A percentile compares a stretch with the other conserved stretches of the same genome.
Conservation (phyloP, 768 basidiomycete species). For the Naganishia vishniacii region DNA sequence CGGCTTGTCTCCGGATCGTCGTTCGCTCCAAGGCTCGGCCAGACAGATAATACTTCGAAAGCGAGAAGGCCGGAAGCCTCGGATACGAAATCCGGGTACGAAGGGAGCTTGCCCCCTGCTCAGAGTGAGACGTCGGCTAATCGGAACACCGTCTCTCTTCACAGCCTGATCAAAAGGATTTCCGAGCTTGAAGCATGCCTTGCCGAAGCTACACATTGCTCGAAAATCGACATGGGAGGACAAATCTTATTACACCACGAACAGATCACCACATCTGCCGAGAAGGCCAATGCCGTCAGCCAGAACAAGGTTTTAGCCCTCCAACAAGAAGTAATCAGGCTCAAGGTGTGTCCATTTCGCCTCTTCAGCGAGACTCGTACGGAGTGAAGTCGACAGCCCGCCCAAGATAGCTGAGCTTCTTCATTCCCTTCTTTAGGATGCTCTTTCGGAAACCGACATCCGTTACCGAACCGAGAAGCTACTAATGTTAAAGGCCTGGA, state of each 20-base stretch:
- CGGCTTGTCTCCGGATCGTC: background rate
- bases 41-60: no score
- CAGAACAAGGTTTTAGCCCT: slow-evolving; percentile 65
- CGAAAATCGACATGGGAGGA: no score
- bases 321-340: slow-evolving; percentile 60
- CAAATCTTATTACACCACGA: no score
- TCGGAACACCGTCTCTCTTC: no score
- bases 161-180: background rate
- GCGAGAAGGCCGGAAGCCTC: background rate
- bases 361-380: background rate
- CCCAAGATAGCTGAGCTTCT: no score
- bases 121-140: no score
- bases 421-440: slow-evolving; percentile 48
- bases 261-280: background rate
- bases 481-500: slow-evolving; percentile 71
- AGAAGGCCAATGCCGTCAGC: slow-evolving; percentile 60
- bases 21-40: background rate
- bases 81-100: background rate
- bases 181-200: background rate
- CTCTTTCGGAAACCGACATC: slow-evolving; percentile 56
- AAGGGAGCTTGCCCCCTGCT: background rate
- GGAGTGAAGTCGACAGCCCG: no score
- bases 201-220: background rate
- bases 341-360: slow-evolving; percentile 56
- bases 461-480: slow-evolving; percentile 72